phyloP scores from a whole-genome alignment of 441 rosid species.

The Euphorbia neoarborescens region DNA sequence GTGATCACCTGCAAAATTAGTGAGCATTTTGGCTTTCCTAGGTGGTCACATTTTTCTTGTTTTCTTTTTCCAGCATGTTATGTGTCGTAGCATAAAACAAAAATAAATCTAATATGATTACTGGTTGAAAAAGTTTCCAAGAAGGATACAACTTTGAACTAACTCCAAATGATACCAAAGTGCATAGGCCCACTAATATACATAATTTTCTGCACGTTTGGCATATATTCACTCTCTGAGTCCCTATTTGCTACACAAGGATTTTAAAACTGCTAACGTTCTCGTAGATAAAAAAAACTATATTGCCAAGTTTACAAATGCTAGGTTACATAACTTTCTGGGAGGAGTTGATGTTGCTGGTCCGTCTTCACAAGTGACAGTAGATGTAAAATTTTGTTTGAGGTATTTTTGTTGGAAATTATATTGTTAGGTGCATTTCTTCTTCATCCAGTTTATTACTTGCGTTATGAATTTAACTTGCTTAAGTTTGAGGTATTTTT shows the following conservation, averaged over 20 bases:
- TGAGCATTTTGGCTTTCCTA: slow-evolving; percentile 74
- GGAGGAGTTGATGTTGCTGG: slow-evolving; percentile 68
- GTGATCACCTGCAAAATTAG: slow-evolving; percentile 77
- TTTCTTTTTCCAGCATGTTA: slow-evolving; percentile 17
- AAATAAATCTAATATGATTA: slow-evolving; percentile 13
- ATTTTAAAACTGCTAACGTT: slow-evolving; percentile 64
- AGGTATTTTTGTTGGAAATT: too few species aligned
- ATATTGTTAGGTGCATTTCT: too few species aligned
- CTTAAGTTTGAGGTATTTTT: too few species aligned
- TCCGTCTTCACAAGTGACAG: slow-evolving; percentile 57
- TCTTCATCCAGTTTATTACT: too few species aligned
- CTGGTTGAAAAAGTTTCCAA: slow-evolving; percentile 16
- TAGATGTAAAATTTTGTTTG: too few species aligned
- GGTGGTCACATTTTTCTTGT: neutral
- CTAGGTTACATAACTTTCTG: slow-evolving; percentile 50
- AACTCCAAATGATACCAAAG: slow-evolving; percentile 19
- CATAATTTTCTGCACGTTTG: slow-evolving; percentile 40
- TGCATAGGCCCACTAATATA: slow-evolving; percentile 19
- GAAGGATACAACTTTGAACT: too few species aligned
- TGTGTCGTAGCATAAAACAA: neutral
- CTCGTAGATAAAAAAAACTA: slow-evolving; percentile 55
- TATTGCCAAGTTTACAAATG: slow-evolving; percentile 56
- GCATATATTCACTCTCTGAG: slow-evolving; percentile 47
- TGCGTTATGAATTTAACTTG: too few species aligned
- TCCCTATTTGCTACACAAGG: slow-evolving; percentile 59